phyloP scores from a whole-genome alignment of 2,329 filamentous ascomycete genomes.

The Trichoderma aggressivum region DNA sequence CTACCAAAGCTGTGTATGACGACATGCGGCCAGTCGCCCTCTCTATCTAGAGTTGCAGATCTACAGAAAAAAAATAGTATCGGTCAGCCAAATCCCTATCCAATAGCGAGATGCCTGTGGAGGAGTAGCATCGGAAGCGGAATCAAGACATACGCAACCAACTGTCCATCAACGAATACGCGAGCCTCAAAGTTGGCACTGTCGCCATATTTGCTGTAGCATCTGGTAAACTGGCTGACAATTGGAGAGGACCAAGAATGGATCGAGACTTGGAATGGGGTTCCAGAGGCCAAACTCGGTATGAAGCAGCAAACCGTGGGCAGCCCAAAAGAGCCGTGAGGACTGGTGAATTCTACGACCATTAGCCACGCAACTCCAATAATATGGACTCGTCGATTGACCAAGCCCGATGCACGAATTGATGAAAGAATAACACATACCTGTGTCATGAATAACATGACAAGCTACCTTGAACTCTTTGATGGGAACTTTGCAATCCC shows the following conservation, averaged over 20 bases:
- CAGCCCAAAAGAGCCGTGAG: conserved; percentile 48
- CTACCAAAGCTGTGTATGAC: conserved; percentile 45
- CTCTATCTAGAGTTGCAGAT: conserved; percentile 52
- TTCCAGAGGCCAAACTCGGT: conserved; percentile 56
- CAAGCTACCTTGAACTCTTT: conserved; percentile 82
- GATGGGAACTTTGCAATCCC: conserved; percentile 62
- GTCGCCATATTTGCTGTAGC: conserved; percentile 55
- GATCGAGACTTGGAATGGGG: conserved; percentile 67
- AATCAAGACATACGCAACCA: conserved; percentile 51
- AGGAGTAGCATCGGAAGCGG: neutral
- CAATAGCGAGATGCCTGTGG: too few species aligned
- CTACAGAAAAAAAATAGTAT: conserved; percentile 32
- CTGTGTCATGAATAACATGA: conserved; percentile 58
- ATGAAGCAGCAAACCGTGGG: conserved; percentile 70
- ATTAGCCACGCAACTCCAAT: neutral
- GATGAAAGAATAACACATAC: conserved; percentile 27
- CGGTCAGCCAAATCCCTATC: neutral
- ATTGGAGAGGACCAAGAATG: conserved; percentile 67
- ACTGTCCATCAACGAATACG: conserved; percentile 64
- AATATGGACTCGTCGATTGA: too few species aligned
- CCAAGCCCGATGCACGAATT: too few species aligned
- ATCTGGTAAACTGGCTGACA: conserved; percentile 54
- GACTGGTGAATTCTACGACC: conserved; percentile 48
- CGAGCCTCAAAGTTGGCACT: conserved; percentile 61
- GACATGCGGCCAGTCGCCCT: conserved; percentile 49